A percentile compares a stretch with the other conserved stretches of the same genome.
These are phyloP conservation scores for Berkeleyomyces basicola DNA, from an alignment of 2,329 filamentous ascomycete genomes.

Conservation along the genomic window DNA sequence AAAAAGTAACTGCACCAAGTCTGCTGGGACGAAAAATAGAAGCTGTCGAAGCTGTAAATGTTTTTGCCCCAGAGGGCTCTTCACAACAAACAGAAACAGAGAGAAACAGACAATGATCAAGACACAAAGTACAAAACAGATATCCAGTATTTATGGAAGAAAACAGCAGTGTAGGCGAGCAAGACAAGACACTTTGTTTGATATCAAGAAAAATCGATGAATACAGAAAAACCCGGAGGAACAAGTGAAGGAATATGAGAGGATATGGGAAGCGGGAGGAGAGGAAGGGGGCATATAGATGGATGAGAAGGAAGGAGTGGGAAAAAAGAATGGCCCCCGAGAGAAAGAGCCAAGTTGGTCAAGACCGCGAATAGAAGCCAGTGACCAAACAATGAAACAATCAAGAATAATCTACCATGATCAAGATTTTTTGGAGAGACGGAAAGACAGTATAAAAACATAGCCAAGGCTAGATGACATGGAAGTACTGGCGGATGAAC, in stretches of 20 bases:
- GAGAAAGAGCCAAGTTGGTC: no score
- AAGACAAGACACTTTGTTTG: neutral
- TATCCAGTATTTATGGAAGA: neutral
- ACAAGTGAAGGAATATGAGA: conserved; percentile 1
- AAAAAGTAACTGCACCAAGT: neutral
- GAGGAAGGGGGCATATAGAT: neutral
- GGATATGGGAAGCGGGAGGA: neutral
- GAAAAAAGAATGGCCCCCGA: neutral
- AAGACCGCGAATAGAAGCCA: no score
- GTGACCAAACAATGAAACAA: no score
- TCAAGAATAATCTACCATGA: no score
- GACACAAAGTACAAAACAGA: neutral
- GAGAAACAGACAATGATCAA: neutral
- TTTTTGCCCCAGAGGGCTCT: neutral
- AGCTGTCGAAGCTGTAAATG: neutral
- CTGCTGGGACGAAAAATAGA: neutral
- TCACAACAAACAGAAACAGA: neutral
- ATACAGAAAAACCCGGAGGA: neutral
- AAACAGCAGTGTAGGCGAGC: neutral
- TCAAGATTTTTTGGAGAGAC: no score
- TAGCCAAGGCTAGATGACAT: no score
- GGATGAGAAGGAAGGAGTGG: neutral
- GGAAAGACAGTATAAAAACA: no score
- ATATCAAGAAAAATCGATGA: neutral
- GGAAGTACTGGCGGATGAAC: no score